These are phyloP conservation scores for Strigomonas oncopelti DNA, from an alignment of 208 protist genomes.

Conservation along the genomic window DNA sequence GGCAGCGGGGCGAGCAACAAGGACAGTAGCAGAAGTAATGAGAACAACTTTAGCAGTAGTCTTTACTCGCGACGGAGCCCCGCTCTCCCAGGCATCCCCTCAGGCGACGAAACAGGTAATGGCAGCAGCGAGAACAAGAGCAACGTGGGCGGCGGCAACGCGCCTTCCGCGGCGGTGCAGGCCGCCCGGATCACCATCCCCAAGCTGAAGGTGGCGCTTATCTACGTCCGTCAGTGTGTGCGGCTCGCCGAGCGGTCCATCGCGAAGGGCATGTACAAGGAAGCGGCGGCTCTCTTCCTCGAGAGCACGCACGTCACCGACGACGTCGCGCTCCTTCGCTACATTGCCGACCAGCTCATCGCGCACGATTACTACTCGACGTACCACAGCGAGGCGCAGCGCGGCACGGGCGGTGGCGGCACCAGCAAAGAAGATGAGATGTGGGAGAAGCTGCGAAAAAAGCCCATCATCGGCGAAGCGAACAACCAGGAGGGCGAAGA, in stretches of 20 bases:
- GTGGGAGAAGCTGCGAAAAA: constrained; percentile 13
- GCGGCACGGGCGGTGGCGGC: neutral
- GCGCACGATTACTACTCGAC: constrained; percentile 4
- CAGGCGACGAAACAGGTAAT: neutral
- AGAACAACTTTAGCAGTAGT: no score
- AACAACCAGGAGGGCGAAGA: neutral
- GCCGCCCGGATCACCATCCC: neutral
- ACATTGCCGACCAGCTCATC: neutral
- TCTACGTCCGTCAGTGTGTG: constrained; percentile 29
- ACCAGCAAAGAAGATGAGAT: constrained; percentile 8
- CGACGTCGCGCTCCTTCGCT: constrained; percentile 12
- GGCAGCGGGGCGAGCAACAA: neutral
- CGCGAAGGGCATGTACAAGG: constrained; percentile 22
- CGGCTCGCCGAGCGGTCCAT: constrained; percentile 27
- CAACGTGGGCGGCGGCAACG: neutral
- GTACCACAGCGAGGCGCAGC: neutral
- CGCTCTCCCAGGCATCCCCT: neutral
- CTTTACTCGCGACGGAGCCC: neutral
- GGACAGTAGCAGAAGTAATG: no score
- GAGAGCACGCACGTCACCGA: neutral
- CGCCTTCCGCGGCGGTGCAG: neutral
- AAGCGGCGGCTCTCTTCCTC: constrained; percentile 31
- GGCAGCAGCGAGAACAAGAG: neutral
- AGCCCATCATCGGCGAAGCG: neutral
- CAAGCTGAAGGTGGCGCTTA: constrained; percentile 1